phyloP scores from a whole-genome alignment of 176 grass and related monocot genomes.

The Rhynchospora tenuis region DNA sequence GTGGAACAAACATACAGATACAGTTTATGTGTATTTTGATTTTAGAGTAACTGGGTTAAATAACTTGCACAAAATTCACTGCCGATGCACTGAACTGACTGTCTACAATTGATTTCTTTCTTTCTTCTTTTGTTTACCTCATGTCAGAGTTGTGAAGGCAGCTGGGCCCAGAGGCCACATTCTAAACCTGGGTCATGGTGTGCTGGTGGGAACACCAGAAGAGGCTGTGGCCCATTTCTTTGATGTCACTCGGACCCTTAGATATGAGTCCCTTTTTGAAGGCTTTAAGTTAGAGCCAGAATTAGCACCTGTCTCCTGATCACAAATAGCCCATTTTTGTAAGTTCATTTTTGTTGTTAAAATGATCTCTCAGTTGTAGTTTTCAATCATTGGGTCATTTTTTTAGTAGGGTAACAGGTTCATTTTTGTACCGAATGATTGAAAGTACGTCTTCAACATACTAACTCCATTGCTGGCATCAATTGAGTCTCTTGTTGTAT shows the following conservation, averaged over 20 bases:
- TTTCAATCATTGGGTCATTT: not conserved
- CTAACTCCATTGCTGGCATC: not conserved
- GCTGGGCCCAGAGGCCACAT: slow-evolving; percentile 85
- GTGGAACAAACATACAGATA: not conserved
- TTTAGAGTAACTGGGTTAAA: not conserved
- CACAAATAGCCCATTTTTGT: not conserved
- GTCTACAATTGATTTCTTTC: not conserved
- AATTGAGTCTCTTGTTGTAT: not conserved
- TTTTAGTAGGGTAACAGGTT: slow-evolving; percentile 3
- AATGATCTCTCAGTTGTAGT: not conserved
- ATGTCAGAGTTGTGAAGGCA: slow-evolving; percentile 77
- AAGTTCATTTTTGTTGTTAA: not conserved
- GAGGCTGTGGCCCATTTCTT: slow-evolving; percentile 96
- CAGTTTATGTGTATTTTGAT: not conserved
- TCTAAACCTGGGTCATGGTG: slow-evolving; percentile 89
- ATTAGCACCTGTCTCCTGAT: slow-evolving; percentile 50
- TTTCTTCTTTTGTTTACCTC: slow-evolving; percentile 1
- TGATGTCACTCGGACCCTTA: slow-evolving; percentile 80
- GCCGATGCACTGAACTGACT: not conserved
- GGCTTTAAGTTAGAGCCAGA: slow-evolving; percentile 43
- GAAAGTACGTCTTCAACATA: not conserved
- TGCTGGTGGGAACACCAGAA: slow-evolving; percentile 83
- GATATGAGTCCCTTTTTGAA: slow-evolving; percentile 80
- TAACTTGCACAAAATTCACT: not conserved
- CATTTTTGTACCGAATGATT: slow-evolving; percentile 14